These are phyloP conservation scores for Corchorus olitorius DNA, from an alignment of 345 rosid species.

Conservation along the genomic window DNA sequence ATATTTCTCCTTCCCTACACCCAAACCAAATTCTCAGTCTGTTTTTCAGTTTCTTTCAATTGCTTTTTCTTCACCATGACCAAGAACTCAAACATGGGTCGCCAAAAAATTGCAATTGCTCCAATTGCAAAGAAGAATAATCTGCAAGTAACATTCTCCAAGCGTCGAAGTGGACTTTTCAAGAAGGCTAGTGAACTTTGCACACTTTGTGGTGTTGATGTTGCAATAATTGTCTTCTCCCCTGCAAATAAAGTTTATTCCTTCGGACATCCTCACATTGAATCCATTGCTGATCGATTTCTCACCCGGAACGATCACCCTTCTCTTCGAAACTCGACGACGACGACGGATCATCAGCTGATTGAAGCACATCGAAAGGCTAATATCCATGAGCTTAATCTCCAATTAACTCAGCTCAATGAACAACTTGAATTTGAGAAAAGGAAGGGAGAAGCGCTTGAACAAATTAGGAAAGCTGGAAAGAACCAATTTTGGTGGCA, in stretches of 20 bases:
- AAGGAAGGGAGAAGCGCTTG: constrained; percentile 41
- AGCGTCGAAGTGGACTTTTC: constrained; percentile 52
- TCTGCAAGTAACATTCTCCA: constrained; percentile 57
- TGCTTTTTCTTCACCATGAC: neutral
- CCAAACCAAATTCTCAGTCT: neutral
- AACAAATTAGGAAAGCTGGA: constrained; percentile 26
- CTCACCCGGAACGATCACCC: constrained; percentile 17
- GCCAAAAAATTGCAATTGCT: constrained; percentile 29
- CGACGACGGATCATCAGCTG: neutral
- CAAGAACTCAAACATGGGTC: constrained; percentile 33
- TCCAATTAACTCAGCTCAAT: constrained; percentile 34
- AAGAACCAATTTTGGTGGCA: constrained; percentile 52
- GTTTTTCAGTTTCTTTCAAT: neutral
- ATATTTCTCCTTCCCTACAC: neutral
- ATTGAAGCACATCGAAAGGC: constrained; percentile 46
- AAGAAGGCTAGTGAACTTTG: constrained; percentile 62
- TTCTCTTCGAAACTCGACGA: neutral
- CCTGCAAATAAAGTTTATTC: constrained; percentile 51
- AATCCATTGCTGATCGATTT: constrained; percentile 34
- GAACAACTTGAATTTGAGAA: constrained; percentile 48
- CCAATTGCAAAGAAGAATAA: constrained; percentile 36
- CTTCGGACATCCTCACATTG: constrained; percentile 60
- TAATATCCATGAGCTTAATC: constrained; percentile 42
- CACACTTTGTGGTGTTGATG: constrained; percentile 47
- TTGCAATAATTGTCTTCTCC: constrained; percentile 48